Base-by-base conservation (phyloP, 257 asterid species). In the Datura wrightii region DNA sequence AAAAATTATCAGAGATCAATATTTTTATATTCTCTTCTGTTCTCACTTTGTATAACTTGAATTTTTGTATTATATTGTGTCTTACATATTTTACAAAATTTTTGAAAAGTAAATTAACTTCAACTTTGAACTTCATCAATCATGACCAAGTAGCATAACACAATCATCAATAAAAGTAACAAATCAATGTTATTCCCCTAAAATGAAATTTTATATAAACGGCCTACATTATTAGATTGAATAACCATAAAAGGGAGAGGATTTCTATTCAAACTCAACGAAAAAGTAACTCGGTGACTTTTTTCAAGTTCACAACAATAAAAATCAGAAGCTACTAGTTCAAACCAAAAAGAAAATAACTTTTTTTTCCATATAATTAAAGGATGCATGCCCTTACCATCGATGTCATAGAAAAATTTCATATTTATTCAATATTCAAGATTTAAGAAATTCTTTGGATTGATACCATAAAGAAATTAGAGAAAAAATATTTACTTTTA, bases 141-240 rank as follows among this genome's bases (percentile, higher is more conserved):
- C 59, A 60, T 46, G 60, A 4, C 42, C 76, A 82, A 10, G 78
- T 62, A 42, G 6, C 44, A 7, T 6, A 46, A 42, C 8, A 10
- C 14, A 81, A 82, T 82, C 34, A 60, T 81, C 24, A 58, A 81
- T 81, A 46, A 60, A 82, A 18, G 8, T 44, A 62, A 60, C 84
- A 82, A 82, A 82, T 18, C 55, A 80, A 31, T 6, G 19, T 58
- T 72, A 56, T 36, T 14, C 72, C 15, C 52, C 55, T 8, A 80
- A 80, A 2, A 74, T 41, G 2, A 37, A 34, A 11, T 15, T 13
- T 19, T 80, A 55, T 39, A 52, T 18, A 2, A 8, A 7, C 36
- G 8, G 9, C 82, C 62, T 65, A 85, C 50, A 46, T 5, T 44
- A 81, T 80, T 82, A 41, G 54, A 74, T n/a, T 86, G 88, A 0